These are phyloP conservation scores for Astrothelium macrocarpum DNA, from an alignment of 495 filamentous ascomycete species.

Conservation along the genomic window DNA sequence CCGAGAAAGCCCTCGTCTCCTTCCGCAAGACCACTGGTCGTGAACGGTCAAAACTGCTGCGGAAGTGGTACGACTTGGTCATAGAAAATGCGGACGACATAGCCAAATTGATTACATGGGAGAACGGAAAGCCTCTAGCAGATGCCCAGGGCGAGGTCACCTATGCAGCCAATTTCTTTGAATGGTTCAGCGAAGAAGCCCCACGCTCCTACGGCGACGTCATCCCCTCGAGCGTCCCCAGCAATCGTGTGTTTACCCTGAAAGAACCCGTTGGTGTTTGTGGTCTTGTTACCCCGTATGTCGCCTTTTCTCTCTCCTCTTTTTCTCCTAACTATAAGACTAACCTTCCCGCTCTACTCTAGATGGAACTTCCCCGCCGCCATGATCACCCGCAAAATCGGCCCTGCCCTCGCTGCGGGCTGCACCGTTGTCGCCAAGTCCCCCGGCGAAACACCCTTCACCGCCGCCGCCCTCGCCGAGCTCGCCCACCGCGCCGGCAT, in stretches of 20 bases:
- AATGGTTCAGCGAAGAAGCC: slow-evolving; percentile 73
- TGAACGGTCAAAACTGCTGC: slow-evolving; percentile 65
- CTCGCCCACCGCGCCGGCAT: slow-evolving; percentile 51
- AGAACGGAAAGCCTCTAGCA: slow-evolving; percentile 64
- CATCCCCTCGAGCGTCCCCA: slow-evolving; percentile 44
- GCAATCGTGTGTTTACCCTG: slow-evolving; percentile 36
- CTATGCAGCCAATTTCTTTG: slow-evolving; percentile 65
- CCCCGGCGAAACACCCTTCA: slow-evolving; percentile 56
- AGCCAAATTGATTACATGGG: slow-evolving; percentile 72
- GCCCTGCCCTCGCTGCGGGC: slow-evolving; percentile 44
- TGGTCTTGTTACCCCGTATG: slow-evolving; percentile 75
- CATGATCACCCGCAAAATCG: slow-evolving; percentile 37
- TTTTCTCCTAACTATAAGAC: neutral
- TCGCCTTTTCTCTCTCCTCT: neutral
- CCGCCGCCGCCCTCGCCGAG: slow-evolving; percentile 45
- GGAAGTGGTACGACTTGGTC: slow-evolving; percentile 86
- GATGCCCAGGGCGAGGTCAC: slow-evolving; percentile 64
- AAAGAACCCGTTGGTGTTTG: slow-evolving; percentile 82
- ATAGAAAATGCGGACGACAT: slow-evolving; percentile 80
- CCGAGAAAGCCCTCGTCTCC: slow-evolving; percentile 60
- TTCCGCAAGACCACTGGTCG: slow-evolving; percentile 65
- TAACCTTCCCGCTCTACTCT: neutral
- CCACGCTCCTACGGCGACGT: slow-evolving; percentile 61
- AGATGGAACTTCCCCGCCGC: slow-evolving; percentile 41
- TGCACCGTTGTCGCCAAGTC: slow-evolving; percentile 60